Evolutionary conservation across 1,284 basidiomycete genomes (phyloP), one percentile per base, ranked within the genome.

Genomic region (Rhodotorula sp.): DNA sequence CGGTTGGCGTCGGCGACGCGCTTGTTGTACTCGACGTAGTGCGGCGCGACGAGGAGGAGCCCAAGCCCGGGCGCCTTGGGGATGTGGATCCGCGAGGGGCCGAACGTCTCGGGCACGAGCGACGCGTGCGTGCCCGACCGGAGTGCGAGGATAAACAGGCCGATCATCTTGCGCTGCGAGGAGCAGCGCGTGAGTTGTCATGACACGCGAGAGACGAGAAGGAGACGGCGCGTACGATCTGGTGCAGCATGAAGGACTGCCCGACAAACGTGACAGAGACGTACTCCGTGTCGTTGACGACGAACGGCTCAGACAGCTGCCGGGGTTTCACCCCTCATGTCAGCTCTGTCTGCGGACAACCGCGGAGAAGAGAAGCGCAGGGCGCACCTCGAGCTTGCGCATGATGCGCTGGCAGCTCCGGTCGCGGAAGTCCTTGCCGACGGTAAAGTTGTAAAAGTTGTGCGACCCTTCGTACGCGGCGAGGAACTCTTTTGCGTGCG

Each of bases 211-310:
- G 48, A 41, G 27, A 59, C 77, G 69, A 81, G 81, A 41, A 8
- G 10, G n/a, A 7, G 63, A 27, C 67, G 56, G 45, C 61, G 56
- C 76, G 34, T 34, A 85, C 85, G 75, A 88, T 86, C 79, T 99
- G 96, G 81, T 99, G 96, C 68, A 99, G 83, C 97, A 99, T 99
- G 82, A 99, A 99, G 77, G 92, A 95, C 82, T 99, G 97, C 0
- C 96, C 97, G 79, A 98, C 93, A 79, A 98, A 90, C 75, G 91
- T 86, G 48, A 99, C 89, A 62, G 90, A 91, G 62, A 99, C 88
- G 95, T 96, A 99, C 80, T 99, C 96, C 1, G 92, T 95, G 46
- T 89, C 90, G 25, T 92, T 91, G 77, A 94, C 90, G 7, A 96
- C 89, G 8, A 86, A 87, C 42, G 92, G 92, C 64, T 93, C 90